Evolutionary conservation across 352 stramenopile species (phyloP).

Genomic region (Globisporangium nodosum): DNA sequence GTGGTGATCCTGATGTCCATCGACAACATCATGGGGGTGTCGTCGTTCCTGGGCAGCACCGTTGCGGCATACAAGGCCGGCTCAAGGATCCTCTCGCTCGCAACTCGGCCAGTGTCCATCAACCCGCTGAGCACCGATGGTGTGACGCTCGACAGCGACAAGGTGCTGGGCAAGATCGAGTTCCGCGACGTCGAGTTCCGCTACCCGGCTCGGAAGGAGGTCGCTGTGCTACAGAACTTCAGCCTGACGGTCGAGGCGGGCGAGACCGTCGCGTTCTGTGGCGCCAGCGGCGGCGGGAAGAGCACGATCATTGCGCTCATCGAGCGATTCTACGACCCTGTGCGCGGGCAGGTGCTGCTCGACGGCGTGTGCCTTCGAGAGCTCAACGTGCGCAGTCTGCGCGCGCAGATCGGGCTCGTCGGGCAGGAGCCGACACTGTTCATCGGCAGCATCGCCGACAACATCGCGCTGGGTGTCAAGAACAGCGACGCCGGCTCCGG

Average conservation of each 20-base stretch:
- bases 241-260: constrained; percentile 16
- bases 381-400: constrained; percentile 24
- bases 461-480: constrained; percentile 6
- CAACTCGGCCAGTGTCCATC: not conserved
- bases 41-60: constrained; percentile 19
- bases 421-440: constrained; percentile 71
- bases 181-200: constrained; percentile 18
- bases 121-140: constrained; percentile 6
- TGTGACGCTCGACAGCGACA: not conserved
- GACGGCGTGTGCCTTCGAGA: constrained; percentile 14
- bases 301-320: constrained; percentile 25
- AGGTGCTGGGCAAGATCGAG: constrained; percentile 15
- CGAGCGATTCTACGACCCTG: constrained; percentile 28
- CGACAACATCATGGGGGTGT: constrained; percentile 19
- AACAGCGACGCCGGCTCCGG: not conserved
- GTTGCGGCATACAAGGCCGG: constrained; percentile 27
- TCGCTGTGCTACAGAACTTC: constrained; percentile 14
- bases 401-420: constrained; percentile 21
- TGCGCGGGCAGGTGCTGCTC: constrained; percentile 15
- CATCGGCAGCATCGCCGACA: constrained; percentile 30
- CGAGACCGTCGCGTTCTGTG: constrained; percentile 25
- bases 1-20: constrained; percentile 47
- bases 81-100: constrained; percentile 7
- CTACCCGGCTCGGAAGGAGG: constrained; percentile 20
- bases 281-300: constrained; percentile 21